phyloP scores from a whole-genome alignment of 2,329 filamentous ascomycete species.

The Fusarium proliferatum region DNA sequence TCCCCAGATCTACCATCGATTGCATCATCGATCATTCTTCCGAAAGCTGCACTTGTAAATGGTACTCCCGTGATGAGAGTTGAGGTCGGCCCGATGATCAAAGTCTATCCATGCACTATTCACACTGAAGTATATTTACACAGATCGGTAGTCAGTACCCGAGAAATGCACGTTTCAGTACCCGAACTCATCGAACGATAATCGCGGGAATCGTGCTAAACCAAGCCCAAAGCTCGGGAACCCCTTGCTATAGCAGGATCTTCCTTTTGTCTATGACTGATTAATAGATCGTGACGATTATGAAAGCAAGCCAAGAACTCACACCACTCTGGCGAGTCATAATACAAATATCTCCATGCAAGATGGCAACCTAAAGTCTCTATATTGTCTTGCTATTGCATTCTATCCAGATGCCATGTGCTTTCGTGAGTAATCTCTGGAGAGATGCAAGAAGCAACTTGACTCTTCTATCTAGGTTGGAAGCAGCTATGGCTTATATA shows the following conservation, averaged over 20 bases:
- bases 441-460: neutral
- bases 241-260: neutral
- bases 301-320: neutral
- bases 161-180: neutral
- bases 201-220: neutral
- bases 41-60: neutral
- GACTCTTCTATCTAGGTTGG: neutral
- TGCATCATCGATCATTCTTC: neutral
- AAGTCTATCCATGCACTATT: slow-evolving; percentile 4
- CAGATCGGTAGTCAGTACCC: neutral
- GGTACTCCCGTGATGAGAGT: neutral
- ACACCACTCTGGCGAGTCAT: neutral
- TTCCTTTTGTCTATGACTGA: neutral
- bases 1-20: slow-evolving; percentile 15
- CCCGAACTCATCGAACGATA: neutral
- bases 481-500: neutral
- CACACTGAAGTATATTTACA: neutral
- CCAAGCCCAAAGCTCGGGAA: neutral
- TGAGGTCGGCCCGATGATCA: slow-evolving; percentile 22
- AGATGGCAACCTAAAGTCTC: neutral
- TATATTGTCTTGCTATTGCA: neutral
- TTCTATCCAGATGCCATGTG: neutral
- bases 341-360: neutral
- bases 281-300: neutral
- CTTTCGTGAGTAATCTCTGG: no score